phyloP scores from a whole-genome alignment of 1,139 yeast species.

The Zygosaccharomyces sapae region DNA sequence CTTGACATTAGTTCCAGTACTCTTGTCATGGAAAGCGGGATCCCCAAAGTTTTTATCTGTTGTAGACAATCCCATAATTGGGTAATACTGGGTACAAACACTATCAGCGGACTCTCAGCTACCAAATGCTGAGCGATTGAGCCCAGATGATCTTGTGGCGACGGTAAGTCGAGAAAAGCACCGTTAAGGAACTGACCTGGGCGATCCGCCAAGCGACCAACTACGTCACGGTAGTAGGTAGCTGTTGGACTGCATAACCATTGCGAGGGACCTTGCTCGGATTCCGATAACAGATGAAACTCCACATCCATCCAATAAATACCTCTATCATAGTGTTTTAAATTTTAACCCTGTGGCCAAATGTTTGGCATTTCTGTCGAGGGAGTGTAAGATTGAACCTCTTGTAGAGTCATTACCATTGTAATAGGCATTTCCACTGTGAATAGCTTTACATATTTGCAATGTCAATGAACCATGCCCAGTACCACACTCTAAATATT shows the following conservation, averaged over 20 bases:
- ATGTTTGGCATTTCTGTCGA: constrained; percentile 40
- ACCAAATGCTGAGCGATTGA: constrained; percentile 36
- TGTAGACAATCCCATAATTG: constrained; percentile 42
- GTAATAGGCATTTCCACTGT: constrained; percentile 41
- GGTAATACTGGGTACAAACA: constrained; percentile 46
- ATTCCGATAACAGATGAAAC: constrained; percentile 37
- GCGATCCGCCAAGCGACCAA: constrained; percentile 9
- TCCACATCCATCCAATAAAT: constrained; percentile 42
- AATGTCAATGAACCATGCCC: constrained; percentile 49
- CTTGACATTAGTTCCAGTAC: constrained; percentile 43
- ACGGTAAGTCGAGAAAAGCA: constrained; percentile 45
- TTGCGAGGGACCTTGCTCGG: constrained; percentile 37
- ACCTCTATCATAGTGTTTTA: constrained; percentile 34
- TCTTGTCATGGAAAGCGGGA: constrained; percentile 39
- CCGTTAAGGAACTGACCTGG: constrained; percentile 39
- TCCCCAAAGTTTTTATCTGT: constrained; percentile 28
- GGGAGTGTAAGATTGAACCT: constrained; percentile 45
- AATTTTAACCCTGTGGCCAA: constrained; percentile 41
- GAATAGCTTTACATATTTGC: constrained; percentile 42
- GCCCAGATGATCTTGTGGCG: constrained; percentile 37
- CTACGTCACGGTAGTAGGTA: constrained; percentile 19
- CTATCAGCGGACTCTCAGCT: constrained; percentile 38
- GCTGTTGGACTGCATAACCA: constrained; percentile 37
- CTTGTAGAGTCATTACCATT: constrained; percentile 30
- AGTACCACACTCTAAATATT: constrained; percentile 48